Base-by-base conservation (phyloP, 2,329 filamentous ascomycete genomes). In the Lachnellula hyalina region DNA sequence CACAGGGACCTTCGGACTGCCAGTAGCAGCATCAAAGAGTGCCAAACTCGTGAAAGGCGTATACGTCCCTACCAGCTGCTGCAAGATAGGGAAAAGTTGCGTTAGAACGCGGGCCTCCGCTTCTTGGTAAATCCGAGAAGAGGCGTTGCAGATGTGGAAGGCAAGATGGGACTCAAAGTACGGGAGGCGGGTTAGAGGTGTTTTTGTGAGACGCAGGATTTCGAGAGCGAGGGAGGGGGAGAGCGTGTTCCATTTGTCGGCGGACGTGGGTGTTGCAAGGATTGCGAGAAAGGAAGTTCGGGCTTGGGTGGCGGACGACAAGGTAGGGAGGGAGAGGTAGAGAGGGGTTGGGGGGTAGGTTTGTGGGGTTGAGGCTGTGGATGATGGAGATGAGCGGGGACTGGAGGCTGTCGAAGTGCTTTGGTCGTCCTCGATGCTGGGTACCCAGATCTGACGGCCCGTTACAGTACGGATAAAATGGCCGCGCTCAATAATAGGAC, bases 21-120 rank as follows among this genome's bases (percentile, higher is more conserved):
- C 55, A 9, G 67, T 69, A 17, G 67, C 68, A 8, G 62, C 58
- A 44, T 70, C 68, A 52, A 69, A 70, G 8, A 70, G 65, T 51
- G 69, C 67, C 4, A 65, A 52, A 34, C 62, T 67, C 2, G 63
- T 66, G 15, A 69, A 46, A 9, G 62, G 63, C 4, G 63, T 64
- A 50, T 69, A 70, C 9, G 42, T 61, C 8, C 63, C 61, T 8
- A 70, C 61, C 1, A 68, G 59, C 34, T 61, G 62, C 23, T 64
- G 63, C 32, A 72, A 67, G 5, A 61, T 50, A 11, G 64, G 63
- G 25, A 62, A 59, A 5, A 70, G 51, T n/a, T 65, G 60, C 9
- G 53, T 34, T 2, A 68, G 57, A 17, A 70, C 58, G 14, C 55
- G 57, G 19, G 55, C 47, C 51, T 70, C 67, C 4, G 66, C 65